Evolutionary conservation across 1,139 yeast species (phyloP).

Genomic region (Diutina neorugosa): DNA sequence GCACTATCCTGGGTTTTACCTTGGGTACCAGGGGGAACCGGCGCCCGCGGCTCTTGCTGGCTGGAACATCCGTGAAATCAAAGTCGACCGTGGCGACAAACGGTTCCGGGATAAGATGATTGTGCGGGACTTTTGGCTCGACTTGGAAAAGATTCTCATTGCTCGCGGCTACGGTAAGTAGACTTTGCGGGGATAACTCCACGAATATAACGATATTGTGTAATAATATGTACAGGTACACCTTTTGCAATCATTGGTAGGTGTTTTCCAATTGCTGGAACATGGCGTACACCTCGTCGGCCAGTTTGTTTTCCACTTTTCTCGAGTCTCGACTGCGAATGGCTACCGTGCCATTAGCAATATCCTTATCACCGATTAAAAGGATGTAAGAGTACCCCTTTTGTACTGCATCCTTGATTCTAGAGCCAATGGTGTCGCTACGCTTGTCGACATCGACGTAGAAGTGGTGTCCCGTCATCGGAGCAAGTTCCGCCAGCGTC

Average conservation of each 20-base stretch:
- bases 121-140: conserved; percentile 75
- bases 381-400: conserved; percentile 73
- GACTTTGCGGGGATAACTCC: too few relatives aligned
- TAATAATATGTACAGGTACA: background rate
- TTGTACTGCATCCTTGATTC: conserved; percentile 67
- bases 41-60: conserved; percentile 64
- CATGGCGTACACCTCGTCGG: conserved; percentile 34
- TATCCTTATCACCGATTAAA: conserved; percentile 81
- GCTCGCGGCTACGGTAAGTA: conserved; percentile 26
- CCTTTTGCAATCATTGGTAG: conserved; percentile 14
- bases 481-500: conserved; percentile 22
- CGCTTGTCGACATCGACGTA: conserved; percentile 67
- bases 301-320: conserved; percentile 30
- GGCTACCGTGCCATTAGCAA: conserved; percentile 47
- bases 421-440: conserved; percentile 65
- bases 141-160: conserved; percentile 48
- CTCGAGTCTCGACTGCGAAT: conserved; percentile 53
- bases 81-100: conserved; percentile 63
- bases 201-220: background rate
- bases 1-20: conserved; percentile 70
- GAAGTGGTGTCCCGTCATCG: conserved; percentile 51
- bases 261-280: conserved; percentile 40
- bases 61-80: conserved; percentile 80
- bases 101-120: conserved; percentile 86
- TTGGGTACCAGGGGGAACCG: conserved; percentile 67